phyloP scores from a whole-genome alignment of 1,284 basidiomycete genomes.

The Malassezia dermatis region DNA sequence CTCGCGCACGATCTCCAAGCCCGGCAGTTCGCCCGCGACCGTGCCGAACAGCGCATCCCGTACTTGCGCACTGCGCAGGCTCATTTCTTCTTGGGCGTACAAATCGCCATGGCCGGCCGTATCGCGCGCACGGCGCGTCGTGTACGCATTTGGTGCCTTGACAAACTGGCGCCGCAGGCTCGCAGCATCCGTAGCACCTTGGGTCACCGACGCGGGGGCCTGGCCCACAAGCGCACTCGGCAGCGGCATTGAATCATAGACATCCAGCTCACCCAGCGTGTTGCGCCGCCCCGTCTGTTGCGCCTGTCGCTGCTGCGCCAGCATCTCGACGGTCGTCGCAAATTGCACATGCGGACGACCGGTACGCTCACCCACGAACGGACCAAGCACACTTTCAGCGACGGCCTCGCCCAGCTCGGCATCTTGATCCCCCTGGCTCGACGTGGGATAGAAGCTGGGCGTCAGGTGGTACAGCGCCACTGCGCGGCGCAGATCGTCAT shows the following conservation, averaged over 20 bases:
- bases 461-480: slow-evolving; percentile 43
- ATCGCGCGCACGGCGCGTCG: slow-evolving; percentile 13
- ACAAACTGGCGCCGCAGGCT: slow-evolving; percentile 16
- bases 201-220: neutral
- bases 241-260: slow-evolving; percentile 13
- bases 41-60: slow-evolving; percentile 47
- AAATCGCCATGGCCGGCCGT: slow-evolving; percentile 16
- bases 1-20: slow-evolving; percentile 43
- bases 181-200: neutral
- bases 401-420: slow-evolving; percentile 3
- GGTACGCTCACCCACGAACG: slow-evolving; percentile 9
- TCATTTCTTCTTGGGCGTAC: slow-evolving; percentile 14
- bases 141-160: slow-evolving; percentile 8
- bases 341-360: slow-evolving; percentile 17
- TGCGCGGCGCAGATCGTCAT: slow-evolving; percentile 32
- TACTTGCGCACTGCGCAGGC: slow-evolving; percentile 30
- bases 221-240: neutral
- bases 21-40: slow-evolving; percentile 36
- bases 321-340: slow-evolving; percentile 8
- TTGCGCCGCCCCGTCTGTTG: slow-evolving; percentile 2
- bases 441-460: slow-evolving; percentile 33
- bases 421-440: neutral
- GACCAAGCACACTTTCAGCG: slow-evolving; percentile 12
- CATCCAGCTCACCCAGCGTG: slow-evolving; percentile 14
- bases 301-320: slow-evolving; percentile 1